Conservation (phyloP, 2,329 filamentous ascomycete species). For the Emericellopsis atlantica region DNA sequence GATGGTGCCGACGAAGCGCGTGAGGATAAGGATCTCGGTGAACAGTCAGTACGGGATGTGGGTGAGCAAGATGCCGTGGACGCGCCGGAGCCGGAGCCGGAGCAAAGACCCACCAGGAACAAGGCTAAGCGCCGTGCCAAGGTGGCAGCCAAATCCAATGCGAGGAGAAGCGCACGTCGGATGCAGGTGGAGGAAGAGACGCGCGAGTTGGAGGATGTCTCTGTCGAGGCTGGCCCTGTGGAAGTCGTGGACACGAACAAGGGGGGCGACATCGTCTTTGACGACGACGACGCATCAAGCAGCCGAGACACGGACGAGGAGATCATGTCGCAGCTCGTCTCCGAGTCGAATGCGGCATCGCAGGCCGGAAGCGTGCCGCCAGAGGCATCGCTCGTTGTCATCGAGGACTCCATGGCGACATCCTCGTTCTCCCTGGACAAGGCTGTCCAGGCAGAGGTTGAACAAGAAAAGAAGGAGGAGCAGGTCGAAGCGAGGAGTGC, state of each 20-base stretch:
- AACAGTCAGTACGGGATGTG: too few species aligned
- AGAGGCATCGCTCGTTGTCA: neutral
- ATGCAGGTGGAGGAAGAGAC: neutral
- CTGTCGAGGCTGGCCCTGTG: neutral
- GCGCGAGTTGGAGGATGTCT: too few species aligned
- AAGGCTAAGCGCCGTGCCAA: too few species aligned
- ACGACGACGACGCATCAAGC: neutral
- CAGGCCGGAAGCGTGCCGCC: constrained; percentile 10
- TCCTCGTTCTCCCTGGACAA: too few species aligned
- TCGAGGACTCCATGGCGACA: constrained; percentile 10
- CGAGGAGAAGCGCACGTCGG: constrained; percentile 1
- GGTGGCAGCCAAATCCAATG: too few species aligned
- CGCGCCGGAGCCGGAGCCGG: neutral
- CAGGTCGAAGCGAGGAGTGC: constrained; percentile 3
- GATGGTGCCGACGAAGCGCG: too few species aligned
- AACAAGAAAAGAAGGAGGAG: neutral
- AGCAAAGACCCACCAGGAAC: neutral
- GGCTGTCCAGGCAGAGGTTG: neutral
- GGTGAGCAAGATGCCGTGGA: too few species aligned
- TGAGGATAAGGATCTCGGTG: too few species aligned
- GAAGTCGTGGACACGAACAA: constrained; percentile 2
- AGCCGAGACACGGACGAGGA: constrained; percentile 25
- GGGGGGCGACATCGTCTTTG: neutral
- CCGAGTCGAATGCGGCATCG: constrained; percentile 25
- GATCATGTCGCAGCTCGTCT: constrained; percentile 25